phyloP scores from a whole-genome alignment of 2,329 filamentous ascomycete species.

The Colletotrichum tanaceti region DNA sequence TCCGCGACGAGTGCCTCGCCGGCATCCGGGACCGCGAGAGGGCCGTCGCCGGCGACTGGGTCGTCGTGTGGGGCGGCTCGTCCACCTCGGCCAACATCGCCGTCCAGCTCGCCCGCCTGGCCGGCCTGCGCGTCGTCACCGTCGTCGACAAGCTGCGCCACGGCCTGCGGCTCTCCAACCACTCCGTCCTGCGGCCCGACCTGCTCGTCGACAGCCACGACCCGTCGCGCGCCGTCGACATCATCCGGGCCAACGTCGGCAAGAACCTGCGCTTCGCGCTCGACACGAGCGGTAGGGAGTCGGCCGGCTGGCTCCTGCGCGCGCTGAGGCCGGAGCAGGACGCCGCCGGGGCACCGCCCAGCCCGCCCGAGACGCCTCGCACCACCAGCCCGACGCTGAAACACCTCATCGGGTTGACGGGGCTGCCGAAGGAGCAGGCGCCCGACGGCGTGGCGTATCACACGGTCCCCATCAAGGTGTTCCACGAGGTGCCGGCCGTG shows the following conservation, averaged over 20 bases:
- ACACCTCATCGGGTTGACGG: conserved; percentile 76
- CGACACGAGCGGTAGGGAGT: conserved; percentile 75
- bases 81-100: conserved; percentile 76
- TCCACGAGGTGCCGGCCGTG: conserved; percentile 74
- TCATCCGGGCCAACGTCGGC: conserved; percentile 69
- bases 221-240: conserved; percentile 70
- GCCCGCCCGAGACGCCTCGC: conserved; percentile 54
- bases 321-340: conserved; percentile 55
- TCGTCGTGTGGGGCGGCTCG: conserved; percentile 81
- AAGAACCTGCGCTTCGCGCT: conserved; percentile 73
- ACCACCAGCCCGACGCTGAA: conserved; percentile 46
- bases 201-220: conserved; percentile 77
- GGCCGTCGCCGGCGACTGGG: conserved; percentile 72
- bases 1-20: conserved; percentile 71
- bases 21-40: conserved; percentile 64
- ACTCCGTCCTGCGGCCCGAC: conserved; percentile 62
- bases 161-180: conserved; percentile 65
- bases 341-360: conserved; percentile 46
- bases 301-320: conserved; percentile 67
- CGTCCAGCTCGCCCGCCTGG: conserved; percentile 75
- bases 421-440: conserved; percentile 68
- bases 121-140: conserved; percentile 72
- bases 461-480: conserved; percentile 79
- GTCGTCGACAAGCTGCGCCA: conserved; percentile 76
- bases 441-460: conserved; percentile 65